Percentiles rank a stretch among this genome's conserved stretches.
phyloP scores from a whole-genome alignment of 2,329 filamentous ascomycete genomes.

The Colletotrichum costaricense region DNA sequence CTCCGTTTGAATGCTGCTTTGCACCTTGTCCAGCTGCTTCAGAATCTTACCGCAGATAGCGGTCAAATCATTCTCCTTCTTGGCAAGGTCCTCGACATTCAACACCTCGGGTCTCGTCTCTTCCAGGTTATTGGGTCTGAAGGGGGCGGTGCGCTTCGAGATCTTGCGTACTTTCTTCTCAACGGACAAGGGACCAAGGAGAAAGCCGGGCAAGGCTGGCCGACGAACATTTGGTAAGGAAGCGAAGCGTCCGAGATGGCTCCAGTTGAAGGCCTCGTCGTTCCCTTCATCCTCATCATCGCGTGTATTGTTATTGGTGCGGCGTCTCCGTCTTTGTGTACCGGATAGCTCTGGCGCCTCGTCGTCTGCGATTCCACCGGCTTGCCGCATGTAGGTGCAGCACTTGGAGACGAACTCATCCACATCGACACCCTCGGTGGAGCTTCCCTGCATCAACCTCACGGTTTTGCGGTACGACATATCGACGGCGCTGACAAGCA shows the following conservation, averaged over 20 bases:
- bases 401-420: slow-evolving; percentile 94
- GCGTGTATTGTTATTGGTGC: slow-evolving; percentile 46
- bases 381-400: slow-evolving; percentile 85
- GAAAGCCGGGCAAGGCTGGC: slow-evolving; percentile 83
- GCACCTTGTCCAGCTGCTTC: slow-evolving; percentile 64
- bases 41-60: slow-evolving; percentile 82
- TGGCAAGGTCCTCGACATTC: slow-evolving; percentile 77
- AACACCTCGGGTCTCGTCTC: slow-evolving; percentile 85
- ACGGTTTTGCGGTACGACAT: slow-evolving; percentile 82
- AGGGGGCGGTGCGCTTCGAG: slow-evolving; percentile 76
- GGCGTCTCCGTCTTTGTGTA: slow-evolving; percentile 59
- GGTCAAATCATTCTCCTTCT: slow-evolving; percentile 83
- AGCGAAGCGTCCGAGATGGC: slow-evolving; percentile 81
- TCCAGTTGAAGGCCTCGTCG: slow-evolving; percentile 87
- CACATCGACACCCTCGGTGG: slow-evolving; percentile 81
- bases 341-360: slow-evolving; percentile 62
- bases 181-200: slow-evolving; percentile 88
- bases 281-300: slow-evolving; percentile 75
- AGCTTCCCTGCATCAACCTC: slow-evolving; percentile 78
- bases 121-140: slow-evolving; percentile 74
- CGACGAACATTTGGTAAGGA: slow-evolving; percentile 79
- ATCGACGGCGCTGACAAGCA: slow-evolving; percentile 85
- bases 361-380: slow-evolving; percentile 64
- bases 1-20: slow-evolving; percentile 58
- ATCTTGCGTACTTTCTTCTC: slow-evolving; percentile 84